A percentile compares a stretch with the other conserved stretches of the same genome.
Conservation (phyloP, 495 filamentous ascomycete species). For the Cryomyces minteri region DNA sequence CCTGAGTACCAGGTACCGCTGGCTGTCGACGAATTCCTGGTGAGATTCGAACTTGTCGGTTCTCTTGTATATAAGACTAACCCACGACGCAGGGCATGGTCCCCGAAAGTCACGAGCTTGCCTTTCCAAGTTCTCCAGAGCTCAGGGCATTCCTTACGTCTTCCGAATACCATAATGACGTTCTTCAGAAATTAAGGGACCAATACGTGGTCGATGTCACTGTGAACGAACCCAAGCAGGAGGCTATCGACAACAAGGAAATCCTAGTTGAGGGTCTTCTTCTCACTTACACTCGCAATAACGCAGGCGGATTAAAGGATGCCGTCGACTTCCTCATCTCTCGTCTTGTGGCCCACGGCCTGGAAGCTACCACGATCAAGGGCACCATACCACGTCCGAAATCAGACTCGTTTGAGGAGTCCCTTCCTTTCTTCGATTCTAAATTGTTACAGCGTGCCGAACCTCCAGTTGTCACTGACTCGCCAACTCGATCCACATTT, state of each 20-base stretch:
- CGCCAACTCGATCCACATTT: slow-evolving; percentile 64
- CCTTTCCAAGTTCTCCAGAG: slow-evolving; percentile 53
- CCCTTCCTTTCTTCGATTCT: slow-evolving; percentile 86
- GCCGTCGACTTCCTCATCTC: slow-evolving; percentile 86
- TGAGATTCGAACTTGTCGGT: slow-evolving; percentile 20
- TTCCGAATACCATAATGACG: slow-evolving; percentile 54
- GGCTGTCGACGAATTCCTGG: slow-evolving; percentile 85
- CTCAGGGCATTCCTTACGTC: slow-evolving; percentile 65
- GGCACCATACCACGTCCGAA: slow-evolving; percentile 89
- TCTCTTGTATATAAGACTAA: slow-evolving; percentile 9
- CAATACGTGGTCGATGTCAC: slow-evolving; percentile 83
- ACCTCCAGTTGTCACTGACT: slow-evolving; percentile 59
- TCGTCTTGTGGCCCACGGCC: slow-evolving; percentile 62
- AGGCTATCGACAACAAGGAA: slow-evolving; percentile 14
- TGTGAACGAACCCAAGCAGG: slow-evolving; percentile 27
- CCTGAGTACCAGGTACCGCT: slow-evolving; percentile 95
- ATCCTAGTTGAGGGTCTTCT: slow-evolving; percentile 30
- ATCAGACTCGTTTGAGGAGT: slow-evolving; percentile 96
- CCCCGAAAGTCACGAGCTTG: slow-evolving; percentile 81
- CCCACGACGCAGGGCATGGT: slow-evolving; percentile 57
- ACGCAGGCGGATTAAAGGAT: slow-evolving; percentile 86
- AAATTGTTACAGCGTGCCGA: slow-evolving; percentile 87
- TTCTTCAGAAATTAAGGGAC: slow-evolving; percentile 63
- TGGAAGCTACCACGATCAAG: slow-evolving; percentile 72
- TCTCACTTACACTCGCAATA: slow-evolving; percentile 84